Percentiles rank a stretch among this genome's conserved stretches.
These are phyloP conservation scores for Pseudocercospora musae DNA, from an alignment of 2,329 filamentous ascomycete genomes.

Conservation along the genomic window DNA sequence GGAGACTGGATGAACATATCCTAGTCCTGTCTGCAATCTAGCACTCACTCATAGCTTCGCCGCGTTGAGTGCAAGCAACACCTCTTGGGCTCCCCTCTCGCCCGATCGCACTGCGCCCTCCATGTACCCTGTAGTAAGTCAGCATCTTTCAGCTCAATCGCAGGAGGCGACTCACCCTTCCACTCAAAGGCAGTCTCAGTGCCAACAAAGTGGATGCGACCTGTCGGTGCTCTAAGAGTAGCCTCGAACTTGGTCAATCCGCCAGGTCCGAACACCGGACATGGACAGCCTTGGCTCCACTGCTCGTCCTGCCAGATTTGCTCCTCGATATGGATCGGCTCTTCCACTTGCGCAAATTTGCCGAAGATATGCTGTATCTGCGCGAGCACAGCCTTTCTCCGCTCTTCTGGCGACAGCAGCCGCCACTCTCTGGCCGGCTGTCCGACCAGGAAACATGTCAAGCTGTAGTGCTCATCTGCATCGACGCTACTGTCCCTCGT, in stretches of 20 bases:
- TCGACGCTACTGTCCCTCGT: conserved; percentile 45
- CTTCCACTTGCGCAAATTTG: conserved; percentile 28
- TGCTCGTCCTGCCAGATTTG: conserved; percentile 30
- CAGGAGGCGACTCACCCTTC: conserved; percentile 33
- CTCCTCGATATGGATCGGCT: conserved; percentile 32
- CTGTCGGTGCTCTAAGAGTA: conserved; percentile 26
- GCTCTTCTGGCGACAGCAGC: conserved; percentile 28
- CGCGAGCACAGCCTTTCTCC: conserved; percentile 34
- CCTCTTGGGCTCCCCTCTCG: conserved; percentile 48
- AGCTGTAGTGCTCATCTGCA: conserved; percentile 25
- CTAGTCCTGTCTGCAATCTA: not conserved
- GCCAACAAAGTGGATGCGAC: conserved; percentile 53
- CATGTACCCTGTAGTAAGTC: conserved; percentile 48
- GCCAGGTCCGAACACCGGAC: conserved; percentile 26
- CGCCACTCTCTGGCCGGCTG: conserved; percentile 39
- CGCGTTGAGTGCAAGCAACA: conserved; percentile 31
- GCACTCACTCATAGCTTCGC: conserved; percentile 10
- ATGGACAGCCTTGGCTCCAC: conserved; percentile 32
- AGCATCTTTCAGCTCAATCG: not conserved
- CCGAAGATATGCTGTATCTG: conserved; percentile 37
- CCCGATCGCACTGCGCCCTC: conserved; percentile 55
- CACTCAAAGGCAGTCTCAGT: conserved; percentile 54
- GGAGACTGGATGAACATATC: not conserved
- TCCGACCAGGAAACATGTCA: conserved; percentile 46
- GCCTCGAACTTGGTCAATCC: conserved; percentile 26